Evolutionary conservation across 495 filamentous ascomycete species (phyloP).

Genomic region (Barbatosphaeria neglecta): DNA sequence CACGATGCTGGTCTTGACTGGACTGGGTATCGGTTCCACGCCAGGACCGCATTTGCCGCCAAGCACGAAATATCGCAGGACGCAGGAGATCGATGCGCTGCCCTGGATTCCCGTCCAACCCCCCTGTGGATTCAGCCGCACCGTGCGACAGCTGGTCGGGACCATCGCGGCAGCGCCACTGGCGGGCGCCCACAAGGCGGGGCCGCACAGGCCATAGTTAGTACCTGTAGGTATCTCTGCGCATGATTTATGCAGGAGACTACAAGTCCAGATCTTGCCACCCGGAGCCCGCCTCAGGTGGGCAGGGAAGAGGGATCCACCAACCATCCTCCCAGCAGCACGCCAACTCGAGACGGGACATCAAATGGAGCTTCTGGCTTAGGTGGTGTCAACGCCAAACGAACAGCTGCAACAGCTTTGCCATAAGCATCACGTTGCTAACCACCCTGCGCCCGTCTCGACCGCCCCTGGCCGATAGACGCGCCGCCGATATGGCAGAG

Average conservation of each 20-base stretch:
- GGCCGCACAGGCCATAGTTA: background rate
- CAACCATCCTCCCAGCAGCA: background rate
- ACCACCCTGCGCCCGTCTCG: background rate
- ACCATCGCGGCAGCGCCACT: too few species aligned
- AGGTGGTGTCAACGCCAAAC: background rate
- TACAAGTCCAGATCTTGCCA: background rate
- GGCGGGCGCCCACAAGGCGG: background rate
- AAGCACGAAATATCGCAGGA: background rate
- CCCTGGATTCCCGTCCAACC: background rate
- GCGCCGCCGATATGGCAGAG: constrained; percentile 30
- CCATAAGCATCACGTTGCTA: too few species aligned
- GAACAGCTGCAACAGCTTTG: background rate
- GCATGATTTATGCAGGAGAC: too few species aligned
- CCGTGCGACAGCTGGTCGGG: too few species aligned
- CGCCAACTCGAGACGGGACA: background rate
- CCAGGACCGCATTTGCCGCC: background rate
- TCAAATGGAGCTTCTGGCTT: background rate
- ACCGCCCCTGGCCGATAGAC: background rate
- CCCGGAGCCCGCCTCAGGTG: too few species aligned
- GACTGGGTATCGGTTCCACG: background rate
- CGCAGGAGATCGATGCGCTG: background rate
- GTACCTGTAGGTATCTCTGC: background rate
- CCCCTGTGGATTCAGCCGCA: background rate
- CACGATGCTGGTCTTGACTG: too few species aligned
- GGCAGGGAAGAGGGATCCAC: constrained; percentile 8